Evolutionary conservation across 768 basidiomycete species (phyloP).

Genomic region (Russula emetica): DNA sequence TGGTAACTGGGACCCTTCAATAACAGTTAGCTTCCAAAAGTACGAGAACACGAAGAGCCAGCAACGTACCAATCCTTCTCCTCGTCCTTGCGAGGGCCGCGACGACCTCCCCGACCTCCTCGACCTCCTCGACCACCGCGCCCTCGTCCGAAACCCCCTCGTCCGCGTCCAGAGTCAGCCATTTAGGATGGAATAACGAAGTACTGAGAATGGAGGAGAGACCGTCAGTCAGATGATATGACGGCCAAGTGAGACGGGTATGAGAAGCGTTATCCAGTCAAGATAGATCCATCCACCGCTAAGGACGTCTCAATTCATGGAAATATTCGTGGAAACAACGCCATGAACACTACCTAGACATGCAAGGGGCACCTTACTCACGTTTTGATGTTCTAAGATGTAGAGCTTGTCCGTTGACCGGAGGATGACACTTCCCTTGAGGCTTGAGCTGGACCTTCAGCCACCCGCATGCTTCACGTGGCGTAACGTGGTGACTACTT

Average conservation of each 20-base stretch:
- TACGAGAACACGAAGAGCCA: neutral
- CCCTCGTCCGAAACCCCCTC: constrained; percentile 87
- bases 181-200: constrained; percentile 41
- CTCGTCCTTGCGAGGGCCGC: constrained; percentile 98
- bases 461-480: neutral
- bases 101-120: constrained; percentile 76
- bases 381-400: constrained; percentile 10
- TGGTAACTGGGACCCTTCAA: constrained; percentile 91
- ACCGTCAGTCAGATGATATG: neutral
- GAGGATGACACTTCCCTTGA: neutral
- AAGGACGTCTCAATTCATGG: neutral
- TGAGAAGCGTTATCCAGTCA: constrained; percentile 16
- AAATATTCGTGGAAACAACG: neutral
- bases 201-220: constrained; percentile 29
- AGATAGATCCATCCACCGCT: constrained; percentile 19
- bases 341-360: neutral
- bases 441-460: neutral
- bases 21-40: constrained; percentile 15
- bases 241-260: neutral
- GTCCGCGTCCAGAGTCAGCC: constrained; percentile 88
- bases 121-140: constrained; percentile 61
- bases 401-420: constrained; percentile 10
- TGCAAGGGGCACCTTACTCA: constrained; percentile 7
- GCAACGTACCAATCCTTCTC: constrained; percentile 94
- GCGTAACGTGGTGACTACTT: neutral